A percentile compares a stretch with the other conserved stretches of the same genome.
Conservation (phyloP, 768 basidiomycete species). For the Mrakia blollopis region DNA sequence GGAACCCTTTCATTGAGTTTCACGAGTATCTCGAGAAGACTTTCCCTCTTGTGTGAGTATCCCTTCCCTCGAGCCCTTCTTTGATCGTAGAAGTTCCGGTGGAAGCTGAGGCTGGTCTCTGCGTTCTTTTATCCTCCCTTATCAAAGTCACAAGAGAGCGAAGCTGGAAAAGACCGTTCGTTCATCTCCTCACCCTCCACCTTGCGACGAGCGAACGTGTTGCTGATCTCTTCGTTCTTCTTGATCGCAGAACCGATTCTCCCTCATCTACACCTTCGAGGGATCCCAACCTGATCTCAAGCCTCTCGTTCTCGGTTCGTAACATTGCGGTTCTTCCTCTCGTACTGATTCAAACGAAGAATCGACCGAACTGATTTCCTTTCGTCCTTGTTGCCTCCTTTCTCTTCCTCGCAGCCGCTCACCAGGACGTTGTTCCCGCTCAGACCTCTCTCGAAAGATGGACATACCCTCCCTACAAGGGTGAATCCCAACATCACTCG, state of each 20-base stretch:
- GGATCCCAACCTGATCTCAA: constrained; percentile 24
- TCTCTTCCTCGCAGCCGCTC: neutral
- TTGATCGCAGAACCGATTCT: constrained; percentile 5
- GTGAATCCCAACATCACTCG: neutral
- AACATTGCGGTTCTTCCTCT: neutral
- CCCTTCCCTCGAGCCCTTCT: too few species aligned
- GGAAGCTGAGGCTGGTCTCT: too few species aligned
- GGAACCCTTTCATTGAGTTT: constrained; percentile 15
- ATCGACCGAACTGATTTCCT: neutral
- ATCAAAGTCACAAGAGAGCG: neutral
- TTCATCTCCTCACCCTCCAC: neutral
- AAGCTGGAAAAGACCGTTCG: constrained; percentile 18
- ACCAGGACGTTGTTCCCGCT: constrained; percentile 31
- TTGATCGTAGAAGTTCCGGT: too few species aligned
- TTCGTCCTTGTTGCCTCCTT: neutral
- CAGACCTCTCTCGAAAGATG: constrained; percentile 29
- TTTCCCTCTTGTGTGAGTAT: constrained; percentile 12
- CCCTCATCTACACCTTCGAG: constrained; percentile 30
- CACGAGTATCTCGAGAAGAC: constrained; percentile 27
- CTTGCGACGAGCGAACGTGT: neutral
- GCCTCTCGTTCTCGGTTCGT: constrained; percentile 24
- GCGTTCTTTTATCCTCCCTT: too few species aligned
- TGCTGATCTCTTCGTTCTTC: neutral
- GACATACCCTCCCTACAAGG: constrained; percentile 31
- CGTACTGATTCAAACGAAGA: neutral